phyloP scores from a whole-genome alignment of 140 eudicot genomes.

The Bidens hawaiensis region DNA sequence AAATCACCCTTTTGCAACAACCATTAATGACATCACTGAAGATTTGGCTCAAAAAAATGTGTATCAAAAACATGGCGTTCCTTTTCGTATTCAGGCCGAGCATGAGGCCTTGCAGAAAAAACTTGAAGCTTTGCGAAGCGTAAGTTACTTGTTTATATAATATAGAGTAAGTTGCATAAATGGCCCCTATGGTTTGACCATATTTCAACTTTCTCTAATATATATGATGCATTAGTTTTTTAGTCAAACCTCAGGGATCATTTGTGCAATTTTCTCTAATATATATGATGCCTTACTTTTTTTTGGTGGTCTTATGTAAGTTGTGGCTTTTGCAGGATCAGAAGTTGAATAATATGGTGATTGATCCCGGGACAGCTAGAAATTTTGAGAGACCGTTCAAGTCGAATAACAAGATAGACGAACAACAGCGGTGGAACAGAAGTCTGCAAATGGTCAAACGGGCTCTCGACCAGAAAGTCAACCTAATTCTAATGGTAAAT shows the following conservation, averaged over 20 bases:
- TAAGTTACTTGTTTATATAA: too few species aligned
- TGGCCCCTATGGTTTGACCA: too few species aligned
- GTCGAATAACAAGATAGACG: constrained; percentile 52
- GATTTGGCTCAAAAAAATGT: constrained; percentile 95
- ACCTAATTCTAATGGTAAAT: constrained; percentile 30
- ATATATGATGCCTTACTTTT: background rate
- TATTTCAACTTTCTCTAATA: too few species aligned
- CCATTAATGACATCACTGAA: constrained; percentile 85
- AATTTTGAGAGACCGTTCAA: constrained; percentile 81
- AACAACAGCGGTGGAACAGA: constrained; percentile 51
- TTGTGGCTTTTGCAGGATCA: constrained; percentile 57
- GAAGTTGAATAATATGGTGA: constrained; percentile 58
- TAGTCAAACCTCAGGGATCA: too few species aligned
- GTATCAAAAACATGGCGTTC: constrained; percentile 94
- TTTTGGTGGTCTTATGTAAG: background rate
- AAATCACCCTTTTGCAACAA: constrained; percentile 98
- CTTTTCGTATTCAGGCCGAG: constrained; percentile 96
- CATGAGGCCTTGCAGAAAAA: constrained; percentile 95
- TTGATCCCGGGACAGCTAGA: constrained; percentile 74
- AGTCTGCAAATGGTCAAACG: constrained; percentile 40
- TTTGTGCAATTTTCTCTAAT: too few species aligned
- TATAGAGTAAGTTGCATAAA: too few species aligned
- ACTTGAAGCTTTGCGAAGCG: constrained; percentile 89
- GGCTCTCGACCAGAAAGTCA: constrained; percentile 38
- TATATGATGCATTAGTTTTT: too few species aligned